Base-by-base conservation (phyloP, 2,329 filamentous ascomycete species). In the Calonectria pauciramosa region DNA sequence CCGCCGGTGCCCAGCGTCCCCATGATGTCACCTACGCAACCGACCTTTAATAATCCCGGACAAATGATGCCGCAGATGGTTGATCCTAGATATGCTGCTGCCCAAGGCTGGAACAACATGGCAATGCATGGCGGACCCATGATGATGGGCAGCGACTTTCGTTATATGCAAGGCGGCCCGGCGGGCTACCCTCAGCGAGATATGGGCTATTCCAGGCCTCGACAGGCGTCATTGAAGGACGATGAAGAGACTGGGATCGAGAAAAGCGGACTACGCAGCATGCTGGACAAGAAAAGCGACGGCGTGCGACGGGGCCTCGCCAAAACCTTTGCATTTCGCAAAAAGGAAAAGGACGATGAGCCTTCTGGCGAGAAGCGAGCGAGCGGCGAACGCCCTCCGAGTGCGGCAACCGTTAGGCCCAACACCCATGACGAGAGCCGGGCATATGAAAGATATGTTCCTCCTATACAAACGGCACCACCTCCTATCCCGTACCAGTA, bases 201-300 rank as follows among this genome's bases (percentile, higher is more conserved):
- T 88, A 64, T 88, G 85, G 72, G 87, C 87, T 47, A 89, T 64
- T 85, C 85, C 3, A 84, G 87, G 14, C 84, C 84, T 0, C 83
- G 87, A 67, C 86, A 86, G 51, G 85, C 87, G 0, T 86, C 86
- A 13, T 81, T 89, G 76, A 87, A 85, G 79, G 87, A 87, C 0
- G 88, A 90, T 34, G 89, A 91, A 52, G 85, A 89, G 1, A 89
- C 88, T 1, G 88, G 87, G 9, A 90, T 91, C 65, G 90, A 91
- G 78, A 89, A 89, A 77, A 91, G 89, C 2, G 88, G 88, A 0
- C 84, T 92, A 64, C 85, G 90, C 59, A 88, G 84, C 56, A 86
- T 86, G 28, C 83, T 91, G 63, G 90, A 92, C 76, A 90, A 89
- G 82, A 90, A 86, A 78, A 91, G 90, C 77, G 89, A 90, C n/a